Conservation (phyloP, 768 basidiomycete species). For the Trametes gibbosa region DNA sequence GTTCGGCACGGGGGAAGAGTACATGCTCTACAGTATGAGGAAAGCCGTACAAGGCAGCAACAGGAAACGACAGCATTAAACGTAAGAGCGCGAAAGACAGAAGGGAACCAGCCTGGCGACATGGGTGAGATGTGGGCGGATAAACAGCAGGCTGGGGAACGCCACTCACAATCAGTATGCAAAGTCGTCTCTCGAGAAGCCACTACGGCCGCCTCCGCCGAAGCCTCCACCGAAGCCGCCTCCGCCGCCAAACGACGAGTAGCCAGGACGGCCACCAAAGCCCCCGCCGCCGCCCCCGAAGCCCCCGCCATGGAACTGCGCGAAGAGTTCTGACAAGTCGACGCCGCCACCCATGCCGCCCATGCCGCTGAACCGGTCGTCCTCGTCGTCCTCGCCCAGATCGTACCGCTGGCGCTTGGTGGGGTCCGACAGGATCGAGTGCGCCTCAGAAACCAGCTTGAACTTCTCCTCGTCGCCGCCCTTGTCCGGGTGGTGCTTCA, state of each 20-base stretch:
- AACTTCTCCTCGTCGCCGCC: conserved; percentile 97
- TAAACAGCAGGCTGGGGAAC: background rate
- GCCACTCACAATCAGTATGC: conserved; percentile 1
- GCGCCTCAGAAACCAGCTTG: conserved; percentile 83
- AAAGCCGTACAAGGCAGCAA: background rate
- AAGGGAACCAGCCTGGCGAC: background rate
- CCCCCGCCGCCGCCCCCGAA: conserved; percentile 24
- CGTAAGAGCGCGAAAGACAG: background rate
- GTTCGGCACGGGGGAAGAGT: background rate
- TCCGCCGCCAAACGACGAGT: background rate
- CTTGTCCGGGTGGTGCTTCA: conserved; percentile 87
- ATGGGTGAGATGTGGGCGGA: background rate
- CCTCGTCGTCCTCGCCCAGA: conserved; percentile 77
- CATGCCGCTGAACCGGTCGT: conserved; percentile 33
- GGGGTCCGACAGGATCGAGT: conserved; percentile 79
- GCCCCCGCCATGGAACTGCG: conserved; percentile 53
- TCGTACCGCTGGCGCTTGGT: conserved; percentile 73
- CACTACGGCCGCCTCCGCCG: background rate
- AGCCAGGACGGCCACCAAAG: conserved; percentile 7
- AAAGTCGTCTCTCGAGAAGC: conserved; percentile 3
- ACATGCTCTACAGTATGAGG: conserved; percentile 14
- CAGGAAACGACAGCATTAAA: background rate
- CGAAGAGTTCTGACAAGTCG: conserved; percentile 63
- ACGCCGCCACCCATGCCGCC: conserved; percentile 41
- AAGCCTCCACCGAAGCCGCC: conserved; percentile 7